Evolutionary conservation across 2,329 filamentous ascomycete species (phyloP).

Genomic region (Lasiodiplodia theobromae): DNA sequence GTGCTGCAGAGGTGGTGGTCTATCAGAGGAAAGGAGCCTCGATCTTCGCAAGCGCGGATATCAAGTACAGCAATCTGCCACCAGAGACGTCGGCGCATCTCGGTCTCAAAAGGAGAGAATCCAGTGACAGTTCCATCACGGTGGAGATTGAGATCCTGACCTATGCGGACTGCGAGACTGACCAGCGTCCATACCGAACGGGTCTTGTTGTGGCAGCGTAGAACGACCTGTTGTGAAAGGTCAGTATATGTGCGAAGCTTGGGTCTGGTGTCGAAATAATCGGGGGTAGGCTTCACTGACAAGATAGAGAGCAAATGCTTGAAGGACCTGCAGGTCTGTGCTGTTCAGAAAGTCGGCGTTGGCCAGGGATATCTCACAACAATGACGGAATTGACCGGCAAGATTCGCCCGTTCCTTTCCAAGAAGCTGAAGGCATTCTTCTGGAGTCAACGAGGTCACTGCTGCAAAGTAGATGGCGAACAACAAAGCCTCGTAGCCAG

Average conservation of each 20-base stretch:
- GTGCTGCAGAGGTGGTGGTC: constrained; percentile 40
- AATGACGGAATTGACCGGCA: constrained; percentile 22
- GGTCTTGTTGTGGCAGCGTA: constrained; percentile 54
- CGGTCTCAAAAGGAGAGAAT: constrained; percentile 63
- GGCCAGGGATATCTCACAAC: constrained; percentile 58
- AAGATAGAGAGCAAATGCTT: constrained; percentile 72
- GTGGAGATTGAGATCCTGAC: constrained; percentile 67
- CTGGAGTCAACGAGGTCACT: constrained; percentile 61
- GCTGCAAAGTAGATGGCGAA: constrained; percentile 44
- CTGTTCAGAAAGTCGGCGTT: constrained; percentile 72
- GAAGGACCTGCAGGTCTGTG: constrained; percentile 69
- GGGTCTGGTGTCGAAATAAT: neutral
- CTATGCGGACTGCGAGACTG: constrained; percentile 66
- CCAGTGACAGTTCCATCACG: constrained; percentile 62
- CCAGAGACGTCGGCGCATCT: constrained; percentile 66
- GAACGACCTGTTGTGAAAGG: constrained; percentile 46
- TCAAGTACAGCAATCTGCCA: constrained; percentile 65
- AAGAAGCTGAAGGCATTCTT: constrained; percentile 62
- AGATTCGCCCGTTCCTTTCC: constrained; percentile 45
- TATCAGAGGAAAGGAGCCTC: constrained; percentile 28
- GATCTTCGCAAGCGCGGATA: constrained; percentile 42
- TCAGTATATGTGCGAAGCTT: neutral
- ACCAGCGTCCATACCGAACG: constrained; percentile 69
- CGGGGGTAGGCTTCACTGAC: constrained; percentile 50
- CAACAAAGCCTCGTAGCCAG: constrained; percentile 62